Base-by-base conservation (phyloP, 208 protist species). In the Trypanosoma platydactyli region DNA sequence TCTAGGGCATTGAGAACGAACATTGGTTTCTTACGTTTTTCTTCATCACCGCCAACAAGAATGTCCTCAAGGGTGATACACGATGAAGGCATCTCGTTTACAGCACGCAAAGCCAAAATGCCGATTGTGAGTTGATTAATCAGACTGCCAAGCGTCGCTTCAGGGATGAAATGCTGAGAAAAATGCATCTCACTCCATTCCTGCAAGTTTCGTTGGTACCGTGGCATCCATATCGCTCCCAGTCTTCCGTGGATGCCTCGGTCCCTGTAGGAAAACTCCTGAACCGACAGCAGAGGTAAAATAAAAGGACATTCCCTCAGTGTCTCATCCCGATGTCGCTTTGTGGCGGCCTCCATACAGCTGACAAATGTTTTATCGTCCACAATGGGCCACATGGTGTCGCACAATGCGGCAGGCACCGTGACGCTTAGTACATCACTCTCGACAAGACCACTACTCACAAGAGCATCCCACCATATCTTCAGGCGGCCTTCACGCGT, bases 161-260 rank as follows among this genome's bases (percentile, higher is more conserved):
- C 83, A 3, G 82, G 61, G 30, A 91, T 68, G 29, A 33, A 68
- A 22, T 44, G 48, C 44, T 24, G 20, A 20, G 35, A 16, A 55
- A 67, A 45, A 45, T 66, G 16, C 22, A 20, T 6, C 61, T 69
- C 22, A 74, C 81, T 72, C 88, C 88, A 94, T 48, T 75, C 48
- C 38, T 59, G 58, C 18, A 89, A 62, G 48, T 74, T 80, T 16
- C 65, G 22, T 22, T 50, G 22, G 69, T 86, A 94, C 24, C 48
- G 57, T 16, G 88, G 88, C 84, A 94, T 91, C 83, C 84, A 94
- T 24, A 85, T 50, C 35, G 91, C 77, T 44, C 79, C 69, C 29
- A 94, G 42, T 24, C 44, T 65, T 16, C 76, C 73, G 4, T 62
- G 56, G 13, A 81, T 38, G 12, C 48, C 75, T 18, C 50, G 38